These are phyloP conservation scores for Diversispora epigaea DNA, from an alignment of 192 early-diverging fungal genomes.

Conservation along the genomic window DNA sequence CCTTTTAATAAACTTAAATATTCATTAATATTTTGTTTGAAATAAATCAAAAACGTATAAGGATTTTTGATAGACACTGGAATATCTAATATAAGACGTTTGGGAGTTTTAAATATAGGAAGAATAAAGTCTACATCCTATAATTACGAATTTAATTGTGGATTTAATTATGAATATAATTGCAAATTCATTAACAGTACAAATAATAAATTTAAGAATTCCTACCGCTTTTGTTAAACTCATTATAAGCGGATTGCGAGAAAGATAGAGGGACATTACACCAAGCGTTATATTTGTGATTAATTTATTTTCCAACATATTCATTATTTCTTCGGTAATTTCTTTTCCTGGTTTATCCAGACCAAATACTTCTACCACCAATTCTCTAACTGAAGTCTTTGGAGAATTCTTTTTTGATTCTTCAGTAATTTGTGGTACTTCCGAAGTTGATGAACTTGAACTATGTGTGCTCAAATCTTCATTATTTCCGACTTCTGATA, in stretches of 20 bases:
- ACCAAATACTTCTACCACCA: constrained; percentile 73
- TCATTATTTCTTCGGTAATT: constrained; percentile 61
- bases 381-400: constrained; percentile 38
- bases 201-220: background rate
- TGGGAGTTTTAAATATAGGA: constrained; percentile 53
- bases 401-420: constrained; percentile 37
- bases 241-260: constrained; percentile 59
- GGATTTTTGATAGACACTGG: constrained; percentile 56
- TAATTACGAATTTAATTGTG: too few species aligned
- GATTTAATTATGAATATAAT: too few species aligned
- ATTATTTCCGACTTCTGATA: constrained; percentile 44
- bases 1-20: constrained; percentile 46
- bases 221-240: constrained; percentile 63
- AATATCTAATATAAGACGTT: constrained; percentile 45
- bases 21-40: constrained; percentile 59
- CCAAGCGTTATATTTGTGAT: constrained; percentile 59
- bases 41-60: constrained; percentile 61
- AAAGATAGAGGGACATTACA: constrained; percentile 63
- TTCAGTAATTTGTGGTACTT: constrained; percentile 4
- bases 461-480: background rate
- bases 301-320: constrained; percentile 63
- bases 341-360: constrained; percentile 56
- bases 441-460: background rate
- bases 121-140: constrained; percentile 82
- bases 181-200: too few species aligned